These are phyloP conservation scores for Udeniomyces megalosporus DNA, from an alignment of 768 basidiomycete genomes.

Conservation along the genomic window DNA sequence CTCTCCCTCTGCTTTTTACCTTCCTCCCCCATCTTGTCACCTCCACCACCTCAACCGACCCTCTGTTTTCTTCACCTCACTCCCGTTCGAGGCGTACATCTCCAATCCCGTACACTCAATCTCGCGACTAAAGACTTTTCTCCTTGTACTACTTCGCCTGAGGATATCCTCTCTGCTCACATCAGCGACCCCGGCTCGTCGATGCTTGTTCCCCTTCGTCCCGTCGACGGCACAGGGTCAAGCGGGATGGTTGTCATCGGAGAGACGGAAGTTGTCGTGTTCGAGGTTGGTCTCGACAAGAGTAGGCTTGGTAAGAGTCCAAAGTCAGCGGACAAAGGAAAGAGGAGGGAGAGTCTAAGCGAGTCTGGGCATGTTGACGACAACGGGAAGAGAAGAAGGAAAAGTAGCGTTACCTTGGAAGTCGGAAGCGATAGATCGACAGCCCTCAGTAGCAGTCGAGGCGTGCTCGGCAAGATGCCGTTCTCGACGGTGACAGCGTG, in stretches of 20 bases:
- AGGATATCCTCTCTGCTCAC: neutral
- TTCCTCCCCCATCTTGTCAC: neutral
- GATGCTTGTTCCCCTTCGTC: constrained; percentile 5
- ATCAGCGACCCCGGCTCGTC: neutral
- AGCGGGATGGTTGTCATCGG: constrained; percentile 24
- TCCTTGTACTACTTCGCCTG: neutral
- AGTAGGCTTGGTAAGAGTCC: neutral
- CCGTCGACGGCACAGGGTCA: neutral
- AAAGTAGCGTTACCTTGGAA: neutral
- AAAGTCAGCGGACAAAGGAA: no score
- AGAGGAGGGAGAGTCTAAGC: no score
- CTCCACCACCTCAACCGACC: neutral
- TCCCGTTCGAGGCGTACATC: neutral
- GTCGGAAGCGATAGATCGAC: constrained; percentile 3
- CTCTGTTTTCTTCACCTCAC: constrained; percentile 14
- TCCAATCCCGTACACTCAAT: neutral
- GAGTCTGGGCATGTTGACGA: no score
- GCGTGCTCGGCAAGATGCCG: constrained; percentile 36
- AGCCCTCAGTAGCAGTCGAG: neutral
- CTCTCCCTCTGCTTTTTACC: constrained; percentile 11
- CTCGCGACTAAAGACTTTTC: constrained; percentile 4
- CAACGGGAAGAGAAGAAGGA: constrained; percentile 13
- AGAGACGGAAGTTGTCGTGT: constrained; percentile 17
- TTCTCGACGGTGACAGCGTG: constrained; percentile 59
- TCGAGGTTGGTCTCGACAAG: neutral